A percentile compares a stretch with the other conserved stretches of the same genome.
phyloP scores from a whole-genome alignment of 352 stramenopile species.

The Pythium sukuiense region DNA sequence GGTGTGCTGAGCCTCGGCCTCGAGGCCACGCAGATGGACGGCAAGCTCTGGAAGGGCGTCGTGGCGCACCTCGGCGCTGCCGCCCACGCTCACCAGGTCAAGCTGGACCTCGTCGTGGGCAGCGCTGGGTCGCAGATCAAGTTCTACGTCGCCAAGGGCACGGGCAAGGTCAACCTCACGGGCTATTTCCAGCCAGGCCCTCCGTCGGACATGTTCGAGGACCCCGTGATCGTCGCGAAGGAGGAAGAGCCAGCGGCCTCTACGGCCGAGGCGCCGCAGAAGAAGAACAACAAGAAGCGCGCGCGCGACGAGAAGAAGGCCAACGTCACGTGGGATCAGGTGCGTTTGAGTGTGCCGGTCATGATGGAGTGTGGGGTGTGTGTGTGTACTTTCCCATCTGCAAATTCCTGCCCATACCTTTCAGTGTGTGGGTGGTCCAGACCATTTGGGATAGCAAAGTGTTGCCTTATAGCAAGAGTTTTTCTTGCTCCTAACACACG shows the following conservation, averaged over 20 bases:
- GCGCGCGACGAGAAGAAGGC: constrained; percentile 42
- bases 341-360: constrained; percentile 23
- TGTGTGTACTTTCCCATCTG: constrained; percentile 46
- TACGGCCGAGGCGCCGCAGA: neutral
- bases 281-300: constrained; percentile 73
- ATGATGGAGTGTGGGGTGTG: constrained; percentile 28
- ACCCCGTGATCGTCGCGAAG: constrained; percentile 14
- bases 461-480: constrained; percentile 76
- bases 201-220: constrained; percentile 37
- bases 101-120: constrained; percentile 80
- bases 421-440: constrained; percentile 73
- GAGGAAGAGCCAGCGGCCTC: constrained; percentile 4
- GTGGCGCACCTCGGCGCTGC: constrained; percentile 55
- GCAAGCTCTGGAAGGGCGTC: constrained; percentile 60
- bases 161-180: constrained; percentile 65
- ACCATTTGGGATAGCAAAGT: constrained; percentile 86
- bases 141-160: constrained; percentile 69
- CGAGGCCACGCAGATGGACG: constrained; percentile 68
- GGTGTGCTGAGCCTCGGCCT: constrained; percentile 46
- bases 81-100: constrained; percentile 56
- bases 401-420: constrained; percentile 55
- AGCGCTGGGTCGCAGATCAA: constrained; percentile 54
- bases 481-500: constrained; percentile 74
- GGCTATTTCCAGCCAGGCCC: constrained; percentile 83
- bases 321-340: constrained; percentile 53